These are phyloP conservation scores for Solanum ossicruentum DNA, from an alignment of 257 asterid genomes.

Conservation along the genomic window DNA sequence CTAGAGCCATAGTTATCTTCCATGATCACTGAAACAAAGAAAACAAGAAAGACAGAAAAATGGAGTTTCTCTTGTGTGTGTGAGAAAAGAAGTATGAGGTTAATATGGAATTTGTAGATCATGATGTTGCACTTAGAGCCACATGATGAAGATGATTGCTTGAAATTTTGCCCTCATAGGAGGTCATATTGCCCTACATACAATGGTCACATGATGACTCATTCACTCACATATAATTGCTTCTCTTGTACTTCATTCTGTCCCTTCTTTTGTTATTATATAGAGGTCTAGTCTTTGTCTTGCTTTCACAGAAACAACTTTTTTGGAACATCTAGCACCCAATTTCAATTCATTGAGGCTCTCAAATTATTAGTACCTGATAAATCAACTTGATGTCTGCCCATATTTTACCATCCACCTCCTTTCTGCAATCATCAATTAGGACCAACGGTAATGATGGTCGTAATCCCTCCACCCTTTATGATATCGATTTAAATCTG, in stretches of 20 bases:
- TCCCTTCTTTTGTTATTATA: constrained; percentile 22
- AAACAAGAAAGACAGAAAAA: background rate
- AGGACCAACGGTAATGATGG: background rate
- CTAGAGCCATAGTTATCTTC: constrained; percentile 3
- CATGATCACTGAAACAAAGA: constrained; percentile 12
- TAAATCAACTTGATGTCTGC: constrained; percentile 1
- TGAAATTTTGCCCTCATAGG: background rate
- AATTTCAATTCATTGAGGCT: constrained; percentile 2
- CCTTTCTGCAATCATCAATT: background rate
- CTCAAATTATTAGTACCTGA: constrained; percentile 14
- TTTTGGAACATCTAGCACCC: constrained; percentile 19
- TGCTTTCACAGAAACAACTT: constrained; percentile 4
- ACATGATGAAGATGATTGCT: constrained; percentile 12
- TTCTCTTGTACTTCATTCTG: constrained; percentile 15
- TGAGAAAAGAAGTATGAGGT: background rate
- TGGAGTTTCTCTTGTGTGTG: background rate
- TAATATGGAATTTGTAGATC: background rate
- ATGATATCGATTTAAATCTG: too few species aligned
- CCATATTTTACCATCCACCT: background rate
- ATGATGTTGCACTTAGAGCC: background rate
- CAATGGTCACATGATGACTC: background rate
- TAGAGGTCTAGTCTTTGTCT: constrained; percentile 40
- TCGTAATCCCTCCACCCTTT: background rate
- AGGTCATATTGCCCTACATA: constrained; percentile 1
- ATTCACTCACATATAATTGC: constrained; percentile 5